Base-by-base conservation (phyloP, 2,329 filamentous ascomycete genomes). In the Hirsutella rhossiliensis region DNA sequence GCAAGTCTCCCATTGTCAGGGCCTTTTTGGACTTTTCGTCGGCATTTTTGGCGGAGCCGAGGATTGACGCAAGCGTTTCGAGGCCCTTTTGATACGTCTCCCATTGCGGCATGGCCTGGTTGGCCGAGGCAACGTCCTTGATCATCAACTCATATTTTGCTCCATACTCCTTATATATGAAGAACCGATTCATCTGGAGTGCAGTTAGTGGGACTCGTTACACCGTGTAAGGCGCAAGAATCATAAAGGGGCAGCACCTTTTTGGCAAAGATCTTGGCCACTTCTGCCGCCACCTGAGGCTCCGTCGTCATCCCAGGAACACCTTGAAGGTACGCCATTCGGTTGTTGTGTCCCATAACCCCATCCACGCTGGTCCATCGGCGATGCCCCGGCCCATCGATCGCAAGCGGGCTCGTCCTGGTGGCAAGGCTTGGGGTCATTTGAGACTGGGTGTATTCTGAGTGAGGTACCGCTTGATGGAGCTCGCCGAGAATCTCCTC, bases 161-260 rank as follows among this genome's bases (percentile, higher is more conserved):
- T 31, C 86, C 85, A 59, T 95, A 98, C 54, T 94, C 86, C 64
- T 94, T 85, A 58, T 98, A 98, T 41, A 83, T 72, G 57, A 85
- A 84, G 64, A 97, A 92, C 0, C 80, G 79, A 47, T 78, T 76
- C 66, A 94, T 82, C 86, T 94, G 50, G 43, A 18, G 13, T 36
- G 8, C 20, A 43, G n/a, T 52, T 8, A 47, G 43, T n/a, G 17
- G 37, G 8, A 28, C 13, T 27, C 13, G 20, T 8, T 27, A 5
- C 20, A 9, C 20, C 9, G 11, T 28, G 23, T 8, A 15, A n/a
- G 28, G 2, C 7, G 12, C 4, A 17, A 27, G n/a, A 27, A 39
- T n/a, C n/a, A n/a, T 39, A 18, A 23, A 27, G 20, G 28, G 38
- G 11, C 12, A 23, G 20, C 63, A 76, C 78, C 66, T 75, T 79